Conservation (phyloP, 306 rosid genomes). For the Trifolium pratense region DNA sequence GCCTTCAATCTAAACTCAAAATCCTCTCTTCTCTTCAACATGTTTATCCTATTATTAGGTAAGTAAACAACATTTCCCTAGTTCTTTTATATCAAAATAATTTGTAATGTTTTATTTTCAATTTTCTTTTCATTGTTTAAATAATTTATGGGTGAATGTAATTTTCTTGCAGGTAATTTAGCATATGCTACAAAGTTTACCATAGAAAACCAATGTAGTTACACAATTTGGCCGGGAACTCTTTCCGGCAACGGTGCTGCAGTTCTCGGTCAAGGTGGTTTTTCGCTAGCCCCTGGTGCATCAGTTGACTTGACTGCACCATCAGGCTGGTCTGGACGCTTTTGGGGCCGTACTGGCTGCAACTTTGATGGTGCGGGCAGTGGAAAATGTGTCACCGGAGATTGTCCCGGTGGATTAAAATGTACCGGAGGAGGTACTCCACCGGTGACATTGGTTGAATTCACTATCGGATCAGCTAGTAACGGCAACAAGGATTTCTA, state of each 20-base stretch:
- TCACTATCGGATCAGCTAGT: slow-evolving; percentile 51
- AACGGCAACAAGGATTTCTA: slow-evolving; percentile 67
- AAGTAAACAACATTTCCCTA: not conserved
- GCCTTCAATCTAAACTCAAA: slow-evolving; percentile 31
- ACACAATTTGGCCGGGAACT: slow-evolving; percentile 83
- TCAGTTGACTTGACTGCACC: slow-evolving; percentile 56
- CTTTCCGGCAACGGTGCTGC: slow-evolving; percentile 73
- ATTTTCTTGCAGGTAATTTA: slow-evolving; percentile 46
- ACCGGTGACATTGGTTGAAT: slow-evolving; percentile 74
- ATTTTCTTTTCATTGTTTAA: not conserved
- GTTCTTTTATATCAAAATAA: not conserved
- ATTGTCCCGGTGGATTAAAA: slow-evolving; percentile 58
- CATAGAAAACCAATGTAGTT: slow-evolving; percentile 62
- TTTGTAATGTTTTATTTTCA: not conserved
- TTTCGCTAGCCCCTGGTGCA: slow-evolving; percentile 52
- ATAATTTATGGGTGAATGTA: not conserved
- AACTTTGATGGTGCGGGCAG: slow-evolving; percentile 59
- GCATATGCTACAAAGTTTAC: slow-evolving; percentile 58
- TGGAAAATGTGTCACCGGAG: slow-evolving; percentile 70
- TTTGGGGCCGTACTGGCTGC: slow-evolving; percentile 87
- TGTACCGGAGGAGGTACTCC: slow-evolving; percentile 67
- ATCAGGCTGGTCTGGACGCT: slow-evolving; percentile 85
- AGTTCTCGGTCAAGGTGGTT: slow-evolving; percentile 68
- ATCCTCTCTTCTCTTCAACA: slow-evolving; percentile 36
- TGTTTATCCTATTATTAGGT: slow-evolving; percentile 52